phyloP scores from a whole-genome alignment of 306 rosid species.

The Luffa aegyptiaca region DNA sequence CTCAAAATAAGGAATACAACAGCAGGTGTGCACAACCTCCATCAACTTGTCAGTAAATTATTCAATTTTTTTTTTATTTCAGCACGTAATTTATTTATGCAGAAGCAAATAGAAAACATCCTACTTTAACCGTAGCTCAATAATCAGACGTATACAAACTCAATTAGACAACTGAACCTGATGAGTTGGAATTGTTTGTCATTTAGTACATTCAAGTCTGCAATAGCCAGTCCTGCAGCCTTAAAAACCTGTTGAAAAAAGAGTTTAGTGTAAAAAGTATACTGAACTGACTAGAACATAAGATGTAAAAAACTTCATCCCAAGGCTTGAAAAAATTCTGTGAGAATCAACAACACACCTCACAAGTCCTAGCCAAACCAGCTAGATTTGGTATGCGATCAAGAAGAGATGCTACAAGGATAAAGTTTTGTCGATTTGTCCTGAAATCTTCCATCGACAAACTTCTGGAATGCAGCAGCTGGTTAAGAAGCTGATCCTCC shows the following conservation, averaged over 20 bases:
- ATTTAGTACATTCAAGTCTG: slow-evolving; percentile 47
- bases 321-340: not conserved
- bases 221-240: slow-evolving; percentile 64
- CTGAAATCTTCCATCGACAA: slow-evolving; percentile 39
- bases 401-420: slow-evolving; percentile 80
- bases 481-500: slow-evolving; percentile 82
- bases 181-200: slow-evolving; percentile 94
- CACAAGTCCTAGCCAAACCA: slow-evolving; percentile 92
- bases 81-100: not conserved
- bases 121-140: not conserved
- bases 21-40: not conserved
- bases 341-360: slow-evolving; percentile 33
- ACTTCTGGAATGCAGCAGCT: slow-evolving; percentile 57
- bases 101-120: not conserved
- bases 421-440: slow-evolving; percentile 49
- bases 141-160: not conserved
- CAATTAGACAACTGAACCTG: slow-evolving; percentile 38
- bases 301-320: not conserved
- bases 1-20: not conserved
- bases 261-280: not conserved
- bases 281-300: not conserved
- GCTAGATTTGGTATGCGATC: slow-evolving; percentile 98
- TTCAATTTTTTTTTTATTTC: not conserved
- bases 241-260: slow-evolving; percentile 59
- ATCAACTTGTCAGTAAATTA: not conserved